phyloP scores from a whole-genome alignment of 805 yeast species.

The Saccharomycopsis javanensis region DNA sequence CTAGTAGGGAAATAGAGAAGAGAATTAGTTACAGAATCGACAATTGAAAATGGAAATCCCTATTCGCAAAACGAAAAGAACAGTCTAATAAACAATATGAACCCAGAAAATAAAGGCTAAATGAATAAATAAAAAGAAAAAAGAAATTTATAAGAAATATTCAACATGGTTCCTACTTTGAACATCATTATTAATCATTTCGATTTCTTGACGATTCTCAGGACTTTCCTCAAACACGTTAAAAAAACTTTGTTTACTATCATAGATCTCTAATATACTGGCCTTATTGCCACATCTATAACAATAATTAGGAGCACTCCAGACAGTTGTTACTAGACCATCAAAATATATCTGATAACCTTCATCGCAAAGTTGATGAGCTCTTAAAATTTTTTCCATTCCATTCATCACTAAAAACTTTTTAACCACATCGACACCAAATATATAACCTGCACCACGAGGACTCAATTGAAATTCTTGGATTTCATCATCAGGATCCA shows the following conservation, averaged over 20 bases:
- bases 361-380: constrained; percentile 94
- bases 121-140: neutral
- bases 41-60: neutral
- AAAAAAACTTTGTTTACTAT: constrained; percentile 58
- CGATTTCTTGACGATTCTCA: constrained; percentile 53
- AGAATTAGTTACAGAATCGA: too few relatives aligned
- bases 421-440: constrained; percentile 84
- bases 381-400: constrained; percentile 76
- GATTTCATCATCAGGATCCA: constrained; percentile 85
- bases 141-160: constrained; percentile 28
- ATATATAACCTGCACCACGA: constrained; percentile 96
- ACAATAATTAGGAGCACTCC: constrained; percentile 98
- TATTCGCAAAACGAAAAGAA: neutral
- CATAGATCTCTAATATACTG: constrained; percentile 82
- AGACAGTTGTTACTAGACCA: constrained; percentile 87
- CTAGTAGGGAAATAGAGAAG: neutral
- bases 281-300: constrained; percentile 96
- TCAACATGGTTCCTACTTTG: constrained; percentile 25
- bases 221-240: constrained; percentile 98
- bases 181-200: constrained; percentile 14
- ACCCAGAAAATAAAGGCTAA: neutral
- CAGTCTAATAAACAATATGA: neutral
- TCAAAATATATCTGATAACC: constrained; percentile 90
- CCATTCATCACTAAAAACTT: constrained; percentile 72
- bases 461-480: constrained; percentile 81